phyloP scores from a whole-genome alignment of 345 rosid genomes.

The Eucalyptus curtisii region DNA sequence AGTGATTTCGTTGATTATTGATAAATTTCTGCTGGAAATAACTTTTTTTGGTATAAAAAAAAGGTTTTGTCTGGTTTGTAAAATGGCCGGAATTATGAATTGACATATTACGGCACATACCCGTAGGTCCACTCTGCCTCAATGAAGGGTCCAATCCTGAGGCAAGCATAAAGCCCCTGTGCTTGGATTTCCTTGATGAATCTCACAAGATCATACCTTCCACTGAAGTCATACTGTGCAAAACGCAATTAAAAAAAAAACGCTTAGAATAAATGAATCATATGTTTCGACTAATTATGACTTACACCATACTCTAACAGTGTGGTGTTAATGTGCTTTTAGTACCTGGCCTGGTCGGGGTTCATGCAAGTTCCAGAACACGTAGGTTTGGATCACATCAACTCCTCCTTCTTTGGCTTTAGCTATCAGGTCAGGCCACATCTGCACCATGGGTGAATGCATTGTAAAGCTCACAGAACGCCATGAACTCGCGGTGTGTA shows the following conservation, averaged over 20 bases:
- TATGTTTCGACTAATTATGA: neutral
- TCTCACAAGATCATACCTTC: slow-evolving; percentile 59
- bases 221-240: slow-evolving; percentile 75
- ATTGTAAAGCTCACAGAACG: neutral
- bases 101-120: slow-evolving; percentile 2
- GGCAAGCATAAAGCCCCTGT: slow-evolving; percentile 68
- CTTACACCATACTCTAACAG: too few relatives aligned
- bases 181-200: slow-evolving; percentile 69
- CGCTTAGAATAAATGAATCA: too few relatives aligned
- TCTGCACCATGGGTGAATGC: slow-evolving; percentile 19
- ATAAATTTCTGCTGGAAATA: neutral
- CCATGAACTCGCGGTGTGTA: neutral
- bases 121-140: slow-evolving; percentile 93
- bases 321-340: neutral
- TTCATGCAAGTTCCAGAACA: slow-evolving; percentile 93
- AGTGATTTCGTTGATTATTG: neutral
- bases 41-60: neutral
- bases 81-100: neutral
- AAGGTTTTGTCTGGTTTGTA: neutral
- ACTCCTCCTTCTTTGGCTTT: slow-evolving; percentile 88
- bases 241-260: neutral
- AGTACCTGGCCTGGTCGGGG: slow-evolving; percentile 70
- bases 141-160: slow-evolving; percentile 80
- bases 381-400: slow-evolving; percentile 84
- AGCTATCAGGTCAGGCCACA: slow-evolving; percentile 82